Evolutionary conservation across 2,329 filamentous ascomycete genomes (phyloP).

Genomic region (Claviceps africana): DNA sequence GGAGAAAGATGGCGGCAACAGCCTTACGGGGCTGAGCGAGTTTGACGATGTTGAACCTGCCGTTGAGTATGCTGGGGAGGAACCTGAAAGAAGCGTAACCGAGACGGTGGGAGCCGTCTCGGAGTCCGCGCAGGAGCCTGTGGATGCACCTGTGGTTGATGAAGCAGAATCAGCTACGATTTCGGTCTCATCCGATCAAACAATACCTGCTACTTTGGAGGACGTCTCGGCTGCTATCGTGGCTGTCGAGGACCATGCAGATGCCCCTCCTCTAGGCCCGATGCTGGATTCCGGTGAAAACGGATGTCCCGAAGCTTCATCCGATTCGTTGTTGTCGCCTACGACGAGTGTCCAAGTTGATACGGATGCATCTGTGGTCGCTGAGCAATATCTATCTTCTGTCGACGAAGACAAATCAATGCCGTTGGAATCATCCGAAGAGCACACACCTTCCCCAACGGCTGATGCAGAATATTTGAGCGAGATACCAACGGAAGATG

Average conservation of each 20-base stretch:
- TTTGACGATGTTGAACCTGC: neutral
- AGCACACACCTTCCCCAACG: neutral
- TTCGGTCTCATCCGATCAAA: neutral
- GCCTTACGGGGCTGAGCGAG: neutral
- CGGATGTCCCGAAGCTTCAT: neutral
- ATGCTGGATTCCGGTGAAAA: neutral
- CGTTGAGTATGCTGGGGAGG: neutral
- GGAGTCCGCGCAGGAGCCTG: neutral
- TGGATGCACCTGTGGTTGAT: neutral
- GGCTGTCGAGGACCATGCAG: neutral
- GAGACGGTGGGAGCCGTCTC: neutral
- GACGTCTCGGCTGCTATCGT: neutral
- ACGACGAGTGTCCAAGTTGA: neutral
- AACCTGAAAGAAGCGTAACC: neutral
- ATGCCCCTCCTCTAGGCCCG: neutral
- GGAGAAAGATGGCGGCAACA: conserved; percentile 11
- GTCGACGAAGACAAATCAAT: neutral
- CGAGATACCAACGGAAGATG: neutral
- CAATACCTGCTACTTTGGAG: neutral
- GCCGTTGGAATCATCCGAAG: neutral
- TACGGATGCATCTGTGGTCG: neutral
- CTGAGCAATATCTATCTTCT: neutral
- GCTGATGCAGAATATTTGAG: neutral
- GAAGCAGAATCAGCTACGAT: neutral
- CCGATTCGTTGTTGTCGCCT: neutral